Evolutionary conservation across 345 rosid species (phyloP), one percentile per base, ranked within the genome.

Genomic region (Syzygium oleosum): DNA sequence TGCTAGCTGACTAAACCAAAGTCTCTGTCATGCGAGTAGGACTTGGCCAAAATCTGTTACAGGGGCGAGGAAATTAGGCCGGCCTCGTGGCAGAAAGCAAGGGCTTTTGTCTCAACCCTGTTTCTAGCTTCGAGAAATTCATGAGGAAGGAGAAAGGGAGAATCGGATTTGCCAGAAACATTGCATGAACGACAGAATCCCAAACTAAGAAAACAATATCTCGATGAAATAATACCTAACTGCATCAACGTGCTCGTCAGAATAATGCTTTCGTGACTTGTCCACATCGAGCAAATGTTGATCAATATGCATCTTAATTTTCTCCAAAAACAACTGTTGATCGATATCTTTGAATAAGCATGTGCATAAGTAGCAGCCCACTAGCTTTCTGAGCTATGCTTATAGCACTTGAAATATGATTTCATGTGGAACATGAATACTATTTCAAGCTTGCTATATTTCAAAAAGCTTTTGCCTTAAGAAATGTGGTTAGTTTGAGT

Each of bases 1-100:
- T 17, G 51, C 88, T 86, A 89, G 86, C 89, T 61, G 63, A 77
- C 84, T 51, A 38, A 22, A 51, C 61, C 63, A 61, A 86, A 85
- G 90, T 88, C 88, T 84, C 61, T 52, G 87, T 92, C 91, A 87
- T 85, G 93, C 88, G 83, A 88, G 84, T 85, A 89, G 83, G 79
- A 88, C 90, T 88, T 80, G 89, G 83, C 43, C 77, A 51, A 25
- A 88, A 88, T 84, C 89, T 68, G 90, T 86, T 88, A 61, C 52
- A 65, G 77, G 49, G 41, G 41, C 43, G 65, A 86, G 43, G 27
- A 52, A 87, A 88, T 90, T 85, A 27, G 88, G 91, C 90, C 86
- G 85, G 87, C 87, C 63, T 84, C 84, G 16, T 89, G 91, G 87
- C 93, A 73, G 85, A 88, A 91, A 55, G 65, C 85, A 22, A n/a